Base-by-base conservation (phyloP, 2,329 filamentous ascomycete species). In the Chrysosporium queenslandicum region DNA sequence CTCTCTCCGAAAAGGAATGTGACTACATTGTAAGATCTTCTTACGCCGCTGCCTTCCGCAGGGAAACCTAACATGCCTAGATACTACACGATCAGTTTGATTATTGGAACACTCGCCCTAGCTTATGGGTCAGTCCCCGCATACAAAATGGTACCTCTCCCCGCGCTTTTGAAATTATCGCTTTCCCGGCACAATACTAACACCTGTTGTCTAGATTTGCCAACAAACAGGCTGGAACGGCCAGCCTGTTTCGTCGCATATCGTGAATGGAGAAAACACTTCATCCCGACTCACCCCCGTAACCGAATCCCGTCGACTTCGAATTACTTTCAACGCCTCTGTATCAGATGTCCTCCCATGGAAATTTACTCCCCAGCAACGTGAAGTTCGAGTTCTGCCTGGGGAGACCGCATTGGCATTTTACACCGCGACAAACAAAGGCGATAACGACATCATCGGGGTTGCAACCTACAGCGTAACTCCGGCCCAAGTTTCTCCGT, bases 401-500 rank as follows among this genome's bases (percentile, higher is more conserved):
- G 94, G 94, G 58, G 92, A 98, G 75, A 98, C 92, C 2, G 92
- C 92, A 3, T 76, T 98, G 58, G 92, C 94, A 2, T 98, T 98
- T 69, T 98, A 96, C 72, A 98, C 88, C 5, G 92, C 92, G 11
- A 96, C 89, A 52, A 98, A 98, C 74, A 84, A 81, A 58, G 87
- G 86, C 55, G 80, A 87, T 58, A 81, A 86, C 58, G 94, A 98
- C 73, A 97, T 98, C 61, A 97, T 98, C 63, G 92, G 92, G 45
- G 90, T 98, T 40, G 92, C 92, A 9, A 98, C 92, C 6, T 98
- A 98, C 71, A 94, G 87, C 64, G 94, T 98, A 27, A 96, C 91
- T 2, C 92, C 92, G 0, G 92, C 82, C 2, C 92, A 98, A 71
- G 90, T 94, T 41, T 91, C 92, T 40, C 90, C 88, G 1, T 98